Conservation (phyloP, 2,329 filamentous ascomycete species). For the Penicillium palitans region DNA sequence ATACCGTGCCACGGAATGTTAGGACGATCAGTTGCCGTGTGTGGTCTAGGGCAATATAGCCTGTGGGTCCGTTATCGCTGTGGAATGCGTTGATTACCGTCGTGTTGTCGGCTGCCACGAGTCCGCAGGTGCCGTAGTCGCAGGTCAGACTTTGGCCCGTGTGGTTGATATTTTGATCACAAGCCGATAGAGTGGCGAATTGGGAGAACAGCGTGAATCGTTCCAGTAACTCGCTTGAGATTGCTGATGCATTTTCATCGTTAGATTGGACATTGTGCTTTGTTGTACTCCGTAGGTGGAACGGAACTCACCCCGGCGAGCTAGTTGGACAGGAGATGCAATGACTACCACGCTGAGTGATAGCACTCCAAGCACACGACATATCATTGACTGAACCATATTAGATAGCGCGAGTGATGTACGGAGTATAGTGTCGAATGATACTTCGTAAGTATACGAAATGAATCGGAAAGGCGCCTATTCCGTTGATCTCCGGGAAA, state of each 20-base stretch:
- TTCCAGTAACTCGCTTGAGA: not conserved
- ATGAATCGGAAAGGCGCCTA: not conserved
- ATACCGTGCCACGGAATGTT: not conserved
- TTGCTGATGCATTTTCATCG: not conserved
- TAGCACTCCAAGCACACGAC: not conserved
- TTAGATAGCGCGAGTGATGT: not conserved
- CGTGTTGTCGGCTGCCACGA: conserved; percentile 1
- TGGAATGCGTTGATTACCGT: not conserved
- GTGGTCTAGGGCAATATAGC: conserved; percentile 4
- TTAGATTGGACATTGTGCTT: not conserved
- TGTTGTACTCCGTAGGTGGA: not conserved
- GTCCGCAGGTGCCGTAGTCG: not conserved
- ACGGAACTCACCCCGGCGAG: not conserved
- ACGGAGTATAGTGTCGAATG: not conserved
- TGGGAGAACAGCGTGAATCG: conserved; percentile 1
- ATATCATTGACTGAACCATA: not conserved
- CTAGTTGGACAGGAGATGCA: not conserved
- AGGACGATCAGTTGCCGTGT: not conserved
- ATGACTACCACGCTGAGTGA: not conserved
- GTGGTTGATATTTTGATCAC: conserved; percentile 3
- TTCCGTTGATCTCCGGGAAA: not conserved
- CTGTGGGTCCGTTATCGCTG: not conserved
- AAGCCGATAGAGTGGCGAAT: not conserved
- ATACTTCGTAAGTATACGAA: not conserved
- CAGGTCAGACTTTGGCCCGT: conserved; percentile 1